Evolutionary conservation across 1,284 basidiomycete species (phyloP).

Genomic region (Singerocomus rubriflavus): DNA sequence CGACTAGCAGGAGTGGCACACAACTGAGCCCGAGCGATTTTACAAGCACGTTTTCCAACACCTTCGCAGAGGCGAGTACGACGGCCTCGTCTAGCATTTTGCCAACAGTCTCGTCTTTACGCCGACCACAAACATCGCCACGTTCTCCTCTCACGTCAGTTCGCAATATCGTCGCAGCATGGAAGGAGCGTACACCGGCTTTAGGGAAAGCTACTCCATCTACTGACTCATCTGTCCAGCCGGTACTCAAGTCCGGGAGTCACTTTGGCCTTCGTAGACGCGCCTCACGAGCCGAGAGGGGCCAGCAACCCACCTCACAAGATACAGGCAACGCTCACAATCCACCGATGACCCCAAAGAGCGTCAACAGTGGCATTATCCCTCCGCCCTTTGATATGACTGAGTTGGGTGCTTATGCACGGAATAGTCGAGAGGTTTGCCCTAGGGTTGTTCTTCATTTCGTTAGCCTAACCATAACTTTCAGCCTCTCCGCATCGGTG

Average conservation of each 20-base stretch:
- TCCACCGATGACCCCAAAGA: constrained; percentile 27
- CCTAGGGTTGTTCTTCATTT: constrained; percentile 19
- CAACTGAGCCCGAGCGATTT: constrained; percentile 34
- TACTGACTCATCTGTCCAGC: constrained; percentile 26
- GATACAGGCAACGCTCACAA: constrained; percentile 17
- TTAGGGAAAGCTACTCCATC: constrained; percentile 27
- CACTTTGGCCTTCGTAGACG: constrained; percentile 64
- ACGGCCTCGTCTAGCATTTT: constrained; percentile 23
- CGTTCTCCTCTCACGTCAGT: constrained; percentile 70
- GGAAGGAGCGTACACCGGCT: constrained; percentile 66
- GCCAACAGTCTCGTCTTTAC: constrained; percentile 36
- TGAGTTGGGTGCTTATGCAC: constrained; percentile 43
- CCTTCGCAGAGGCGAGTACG: constrained; percentile 30
- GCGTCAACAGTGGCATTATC: constrained; percentile 34
- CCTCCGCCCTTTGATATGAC: constrained; percentile 46
- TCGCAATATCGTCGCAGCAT: constrained; percentile 74
- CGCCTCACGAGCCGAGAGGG: constrained; percentile 44
- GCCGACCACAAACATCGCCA: constrained; percentile 53
- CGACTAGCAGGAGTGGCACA: constrained; percentile 24
- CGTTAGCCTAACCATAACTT: constrained; percentile 27
- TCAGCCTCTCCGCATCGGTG: constrained; percentile 79
- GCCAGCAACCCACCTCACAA: constrained; percentile 13
- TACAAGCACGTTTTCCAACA: constrained; percentile 33
- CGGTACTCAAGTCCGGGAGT: constrained; percentile 37
- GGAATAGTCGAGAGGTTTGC: constrained; percentile 48